Evolutionary conservation across 139 green algal genomes (phyloP).

Genomic region (Tetraselmis chui): DNA sequence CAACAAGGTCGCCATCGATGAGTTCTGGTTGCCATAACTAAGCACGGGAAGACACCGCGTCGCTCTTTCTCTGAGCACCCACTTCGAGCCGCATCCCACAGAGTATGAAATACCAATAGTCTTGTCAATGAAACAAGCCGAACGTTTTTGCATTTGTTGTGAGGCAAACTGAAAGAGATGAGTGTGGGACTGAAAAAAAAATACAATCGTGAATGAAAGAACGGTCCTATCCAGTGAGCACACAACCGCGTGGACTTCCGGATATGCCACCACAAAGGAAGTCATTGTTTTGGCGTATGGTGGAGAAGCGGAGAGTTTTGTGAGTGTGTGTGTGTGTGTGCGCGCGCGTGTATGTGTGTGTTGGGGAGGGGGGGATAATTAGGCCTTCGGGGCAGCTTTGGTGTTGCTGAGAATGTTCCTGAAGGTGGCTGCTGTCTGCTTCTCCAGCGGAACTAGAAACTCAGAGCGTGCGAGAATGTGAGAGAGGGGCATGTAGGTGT

Average conservation of each 20-base stretch:
- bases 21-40: not conserved
- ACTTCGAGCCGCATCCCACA: too few relatives aligned
- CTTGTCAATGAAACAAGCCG: not conserved
- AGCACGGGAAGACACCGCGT: not conserved
- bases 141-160: too few relatives aligned
- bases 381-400: not conserved
- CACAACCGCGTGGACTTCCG: too few relatives aligned
- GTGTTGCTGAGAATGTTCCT: not conserved
- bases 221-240: too few relatives aligned
- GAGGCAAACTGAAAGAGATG: too few relatives aligned
- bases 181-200: too few relatives aligned
- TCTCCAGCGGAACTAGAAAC: constrained; percentile 55
- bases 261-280: not conserved
- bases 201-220: too few relatives aligned
- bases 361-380: not conserved
- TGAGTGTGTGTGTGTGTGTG: too few relatives aligned
- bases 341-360: too few relatives aligned
- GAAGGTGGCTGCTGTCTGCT: constrained; percentile 14
- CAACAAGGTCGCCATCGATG: not conserved
- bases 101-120: not conserved
- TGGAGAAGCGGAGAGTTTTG: not conserved
- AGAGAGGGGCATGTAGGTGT: constrained; percentile 34
- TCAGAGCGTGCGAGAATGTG: constrained; percentile 50
- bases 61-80: not conserved
- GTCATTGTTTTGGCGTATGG: not conserved